A percentile compares a stretch with the other conserved stretches of the same genome.
These are phyloP conservation scores for Fallopia convolvulus DNA, from an alignment of 148 eudicot genomes.

Conservation along the genomic window DNA sequence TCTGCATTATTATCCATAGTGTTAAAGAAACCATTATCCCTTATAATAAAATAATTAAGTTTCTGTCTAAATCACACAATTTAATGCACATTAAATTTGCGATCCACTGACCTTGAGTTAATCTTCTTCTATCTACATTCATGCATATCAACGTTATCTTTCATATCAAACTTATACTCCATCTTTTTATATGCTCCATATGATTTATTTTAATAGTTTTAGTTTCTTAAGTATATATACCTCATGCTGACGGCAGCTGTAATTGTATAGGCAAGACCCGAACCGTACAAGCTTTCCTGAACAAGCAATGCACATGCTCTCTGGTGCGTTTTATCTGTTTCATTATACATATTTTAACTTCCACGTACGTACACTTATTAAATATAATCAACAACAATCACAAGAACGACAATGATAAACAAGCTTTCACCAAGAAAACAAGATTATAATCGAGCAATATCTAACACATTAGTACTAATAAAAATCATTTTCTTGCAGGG, in stretches of 20 bases:
- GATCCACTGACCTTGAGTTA: no score
- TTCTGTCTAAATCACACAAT: no score
- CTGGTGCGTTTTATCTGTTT: conserved; percentile 12
- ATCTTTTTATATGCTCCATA: no score
- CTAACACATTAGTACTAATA: neutral
- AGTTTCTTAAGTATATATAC: neutral
- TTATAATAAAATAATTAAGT: no score
- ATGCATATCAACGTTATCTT: no score
- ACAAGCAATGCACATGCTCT: conserved; percentile 16
- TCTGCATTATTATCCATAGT: conserved; percentile 34
- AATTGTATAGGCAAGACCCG: conserved; percentile 20
- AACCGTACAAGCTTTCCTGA: conserved; percentile 14
- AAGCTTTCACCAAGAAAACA: no score
- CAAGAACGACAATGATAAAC: neutral
- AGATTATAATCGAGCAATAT: no score
- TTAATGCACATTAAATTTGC: no score
- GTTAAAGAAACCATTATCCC: no score
- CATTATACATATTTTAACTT: neutral
- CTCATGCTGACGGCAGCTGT: conserved; percentile 25
- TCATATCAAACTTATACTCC: no score
- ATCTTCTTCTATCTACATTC: no score
- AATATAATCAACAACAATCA: neutral
- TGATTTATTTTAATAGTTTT: no score
- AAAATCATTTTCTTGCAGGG: neutral
- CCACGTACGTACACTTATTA: neutral